Percentiles rank a stretch among this genome's conserved stretches.
Evolutionary conservation across 768 basidiomycete genomes (phyloP).

Genomic region (Tricholoma saponaceum): DNA sequence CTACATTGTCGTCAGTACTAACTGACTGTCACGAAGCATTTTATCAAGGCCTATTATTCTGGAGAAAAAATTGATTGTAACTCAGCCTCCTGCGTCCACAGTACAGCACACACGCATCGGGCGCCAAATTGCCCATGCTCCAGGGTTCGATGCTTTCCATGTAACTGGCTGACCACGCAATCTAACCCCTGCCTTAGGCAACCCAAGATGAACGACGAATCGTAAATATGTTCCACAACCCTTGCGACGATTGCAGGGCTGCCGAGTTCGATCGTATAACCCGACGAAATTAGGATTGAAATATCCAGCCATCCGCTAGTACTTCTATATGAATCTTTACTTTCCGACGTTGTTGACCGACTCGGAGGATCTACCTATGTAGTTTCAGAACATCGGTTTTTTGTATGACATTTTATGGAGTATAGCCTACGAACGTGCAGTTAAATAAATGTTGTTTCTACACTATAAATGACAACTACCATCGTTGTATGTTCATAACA

Average conservation of each 20-base stretch:
- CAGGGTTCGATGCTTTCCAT: constrained; percentile 22
- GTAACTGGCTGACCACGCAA: not conserved
- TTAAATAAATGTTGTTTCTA: not conserved
- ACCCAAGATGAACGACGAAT: constrained; percentile 50
- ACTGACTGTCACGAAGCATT: constrained; percentile 42
- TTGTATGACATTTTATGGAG: not conserved
- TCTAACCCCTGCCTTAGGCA: constrained; percentile 21
- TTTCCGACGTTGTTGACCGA: constrained; percentile 6
- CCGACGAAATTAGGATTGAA: constrained; percentile 7
- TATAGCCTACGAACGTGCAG: not conserved
- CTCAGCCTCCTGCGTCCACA: constrained; percentile 45
- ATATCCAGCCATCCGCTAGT: not conserved
- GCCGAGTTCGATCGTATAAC: constrained; percentile 28
- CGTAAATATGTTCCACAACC: constrained; percentile 60
- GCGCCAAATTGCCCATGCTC: constrained; percentile 56
- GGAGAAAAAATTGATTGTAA: constrained; percentile 57
- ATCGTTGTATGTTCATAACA: not conserved
- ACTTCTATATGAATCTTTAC: not conserved
- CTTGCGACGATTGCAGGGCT: constrained; percentile 53
- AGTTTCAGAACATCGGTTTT: not conserved
- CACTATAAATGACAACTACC: not conserved
- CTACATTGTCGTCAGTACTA: constrained; percentile 4
- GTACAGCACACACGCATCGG: constrained; percentile 55
- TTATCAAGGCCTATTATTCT: constrained; percentile 58
- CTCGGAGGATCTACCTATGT: not conserved